phyloP scores from a whole-genome alignment of 2,329 filamentous ascomycete genomes.

The Fusarium hainanense region DNA sequence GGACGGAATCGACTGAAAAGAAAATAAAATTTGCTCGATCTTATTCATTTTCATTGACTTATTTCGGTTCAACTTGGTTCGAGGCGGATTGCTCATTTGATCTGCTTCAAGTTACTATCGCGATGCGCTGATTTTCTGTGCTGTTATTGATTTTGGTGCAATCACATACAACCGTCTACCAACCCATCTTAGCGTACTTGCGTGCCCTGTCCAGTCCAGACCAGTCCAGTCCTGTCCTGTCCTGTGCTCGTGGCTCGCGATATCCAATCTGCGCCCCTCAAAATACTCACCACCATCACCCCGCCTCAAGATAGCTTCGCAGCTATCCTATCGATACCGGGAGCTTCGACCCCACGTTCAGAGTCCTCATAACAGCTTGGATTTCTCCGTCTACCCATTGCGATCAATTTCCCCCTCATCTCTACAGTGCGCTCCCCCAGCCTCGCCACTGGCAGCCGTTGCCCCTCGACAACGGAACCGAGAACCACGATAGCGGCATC shows the following conservation, averaged over 20 bases:
- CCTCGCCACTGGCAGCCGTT: slow-evolving; percentile 23
- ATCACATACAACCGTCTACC: slow-evolving; percentile 6
- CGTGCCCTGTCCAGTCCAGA: slow-evolving; percentile 14
- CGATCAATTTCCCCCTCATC: slow-evolving; percentile 4
- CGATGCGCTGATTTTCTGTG: slow-evolving; percentile 8
- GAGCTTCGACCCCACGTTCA: slow-evolving; percentile 24
- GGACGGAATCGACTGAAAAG: slow-evolving; percentile 13
- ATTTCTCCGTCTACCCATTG: slow-evolving; percentile 4
- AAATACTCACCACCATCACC: slow-evolving; percentile 41
- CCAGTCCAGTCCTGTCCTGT: slow-evolving; percentile 2
- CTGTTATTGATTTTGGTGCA: slow-evolving; percentile 21
- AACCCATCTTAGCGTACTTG: slow-evolving; percentile 28
- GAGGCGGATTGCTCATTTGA: not conserved
- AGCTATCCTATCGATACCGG: slow-evolving; percentile 43
- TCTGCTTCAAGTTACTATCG: slow-evolving; percentile 3
- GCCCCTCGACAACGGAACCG: slow-evolving; percentile 14
- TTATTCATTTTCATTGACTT: not conserved
- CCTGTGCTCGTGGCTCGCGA: slow-evolving; percentile 31
- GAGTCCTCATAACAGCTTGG: not conserved
- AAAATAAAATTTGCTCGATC: not conserved
- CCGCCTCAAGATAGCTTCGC: slow-evolving; percentile 41
- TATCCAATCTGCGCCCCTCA: slow-evolving; percentile 39
- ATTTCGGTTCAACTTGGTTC: not conserved
- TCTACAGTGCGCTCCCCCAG: slow-evolving; percentile 29
- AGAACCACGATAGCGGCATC: slow-evolving; percentile 32